These are phyloP conservation scores for Phytomonas francai DNA, from an alignment of 208 protist species.

Conservation along the genomic window DNA sequence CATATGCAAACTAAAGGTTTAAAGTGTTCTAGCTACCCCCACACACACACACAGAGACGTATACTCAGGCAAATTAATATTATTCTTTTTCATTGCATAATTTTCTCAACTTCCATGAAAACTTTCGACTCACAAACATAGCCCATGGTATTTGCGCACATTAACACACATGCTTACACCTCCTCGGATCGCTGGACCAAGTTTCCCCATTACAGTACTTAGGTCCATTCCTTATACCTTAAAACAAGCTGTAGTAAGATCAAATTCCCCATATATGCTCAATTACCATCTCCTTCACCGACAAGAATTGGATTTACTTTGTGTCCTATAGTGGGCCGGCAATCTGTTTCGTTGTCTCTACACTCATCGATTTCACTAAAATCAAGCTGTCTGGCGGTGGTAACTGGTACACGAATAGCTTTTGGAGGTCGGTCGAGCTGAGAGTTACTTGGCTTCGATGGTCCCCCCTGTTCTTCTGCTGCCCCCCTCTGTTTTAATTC, in stretches of 20 bases:
- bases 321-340: constrained; percentile 30
- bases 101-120: neutral
- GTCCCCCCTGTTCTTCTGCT: neutral
- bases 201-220: neutral
- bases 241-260: neutral
- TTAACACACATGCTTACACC: neutral
- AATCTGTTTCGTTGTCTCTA: neutral
- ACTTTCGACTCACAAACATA: neutral
- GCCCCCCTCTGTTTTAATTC: neutral
- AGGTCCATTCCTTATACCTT: neutral
- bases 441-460: neutral
- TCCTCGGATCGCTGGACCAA: neutral
- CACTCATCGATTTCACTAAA: constrained; percentile 16
- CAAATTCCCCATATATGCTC: neutral
- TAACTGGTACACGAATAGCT: neutral
- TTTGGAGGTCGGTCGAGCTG: neutral
- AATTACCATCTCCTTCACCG: neutral
- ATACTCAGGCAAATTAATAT: too few species aligned
- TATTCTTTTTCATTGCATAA: neutral
- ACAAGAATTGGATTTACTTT: constrained; percentile 9
- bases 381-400: constrained; percentile 13
- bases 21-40: neutral
- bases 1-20: neutral
- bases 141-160: neutral
- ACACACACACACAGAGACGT: too few species aligned